phyloP scores from a whole-genome alignment of 192 early-diverging fungal genomes.

The Rhizoclosmatium globosum region DNA sequence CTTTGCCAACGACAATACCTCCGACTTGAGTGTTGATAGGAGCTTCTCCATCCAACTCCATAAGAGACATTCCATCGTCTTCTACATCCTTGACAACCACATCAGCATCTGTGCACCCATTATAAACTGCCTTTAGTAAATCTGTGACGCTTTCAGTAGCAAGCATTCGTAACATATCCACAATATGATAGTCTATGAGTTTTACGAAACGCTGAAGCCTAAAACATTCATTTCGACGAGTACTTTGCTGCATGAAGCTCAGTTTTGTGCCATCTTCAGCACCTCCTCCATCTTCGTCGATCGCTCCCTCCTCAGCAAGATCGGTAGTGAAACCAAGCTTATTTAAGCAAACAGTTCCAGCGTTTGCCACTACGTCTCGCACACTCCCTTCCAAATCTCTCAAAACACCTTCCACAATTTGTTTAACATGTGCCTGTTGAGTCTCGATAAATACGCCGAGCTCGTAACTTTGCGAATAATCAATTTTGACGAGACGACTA shows the following conservation, averaged over 20 bases:
- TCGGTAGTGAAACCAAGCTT: constrained; percentile 48
- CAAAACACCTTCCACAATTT: constrained; percentile 37
- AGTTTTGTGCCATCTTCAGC: constrained; percentile 26
- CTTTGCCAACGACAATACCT: constrained; percentile 48
- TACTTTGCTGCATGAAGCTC: constrained; percentile 62
- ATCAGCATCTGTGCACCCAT: constrained; percentile 56
- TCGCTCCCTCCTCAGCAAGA: constrained; percentile 16
- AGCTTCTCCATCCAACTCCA: constrained; percentile 9
- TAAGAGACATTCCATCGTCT: constrained; percentile 15
- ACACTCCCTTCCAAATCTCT: constrained; percentile 39
- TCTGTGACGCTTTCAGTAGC: constrained; percentile 42
- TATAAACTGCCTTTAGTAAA: constrained; percentile 48
- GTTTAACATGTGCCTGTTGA: constrained; percentile 47
- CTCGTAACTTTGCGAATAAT: constrained; percentile 40
- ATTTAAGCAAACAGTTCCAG: constrained; percentile 42
- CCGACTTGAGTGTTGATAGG: constrained; percentile 43
- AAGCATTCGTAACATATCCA: constrained; percentile 49
- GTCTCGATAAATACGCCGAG: constrained; percentile 46
- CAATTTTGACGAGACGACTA: constrained; percentile 40
- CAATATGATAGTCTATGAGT: constrained; percentile 55
- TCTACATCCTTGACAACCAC: constrained; percentile 44
- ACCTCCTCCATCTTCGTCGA: background rate
- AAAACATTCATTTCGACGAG: constrained; percentile 51
- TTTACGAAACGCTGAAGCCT: constrained; percentile 58
- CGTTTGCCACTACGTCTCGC: constrained; percentile 47